Conservation (phyloP, 352 stramenopile species). For the Globisporangium perplexum region DNA sequence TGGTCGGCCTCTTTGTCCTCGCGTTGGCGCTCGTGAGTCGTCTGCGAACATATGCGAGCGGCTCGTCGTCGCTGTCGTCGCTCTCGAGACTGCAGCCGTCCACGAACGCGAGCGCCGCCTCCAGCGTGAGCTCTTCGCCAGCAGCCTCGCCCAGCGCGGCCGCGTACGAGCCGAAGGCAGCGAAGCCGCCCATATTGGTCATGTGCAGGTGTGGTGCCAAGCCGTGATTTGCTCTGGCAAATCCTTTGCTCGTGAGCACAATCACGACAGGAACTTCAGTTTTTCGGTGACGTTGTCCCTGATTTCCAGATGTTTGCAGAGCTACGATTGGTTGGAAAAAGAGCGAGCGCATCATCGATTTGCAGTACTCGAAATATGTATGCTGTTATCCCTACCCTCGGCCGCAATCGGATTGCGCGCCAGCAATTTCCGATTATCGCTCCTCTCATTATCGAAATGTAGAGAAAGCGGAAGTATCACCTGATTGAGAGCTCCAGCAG, state of each 20-base stretch:
- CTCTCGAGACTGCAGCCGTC: constrained; percentile 4
- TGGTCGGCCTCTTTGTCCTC: neutral
- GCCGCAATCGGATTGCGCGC: neutral
- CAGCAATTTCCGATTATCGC: neutral
- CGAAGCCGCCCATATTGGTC: too few species aligned
- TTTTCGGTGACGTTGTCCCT: neutral
- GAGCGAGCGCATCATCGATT: neutral
- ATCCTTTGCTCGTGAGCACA: too few species aligned
- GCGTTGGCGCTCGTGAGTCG: neutral
- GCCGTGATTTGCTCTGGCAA: too few species aligned
- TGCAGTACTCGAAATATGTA: neutral
- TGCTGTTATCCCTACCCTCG: neutral
- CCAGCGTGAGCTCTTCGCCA: constrained; percentile 3
- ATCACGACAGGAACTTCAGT: too few species aligned
- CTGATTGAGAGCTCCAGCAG: too few species aligned
- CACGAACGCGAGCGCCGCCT: constrained; percentile 11
- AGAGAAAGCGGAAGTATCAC: too few species aligned
- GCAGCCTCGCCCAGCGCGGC: neutral
- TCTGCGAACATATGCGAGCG: neutral
- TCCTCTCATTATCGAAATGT: neutral
- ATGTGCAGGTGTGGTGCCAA: too few species aligned
- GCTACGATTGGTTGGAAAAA: too few species aligned
- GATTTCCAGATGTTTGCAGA: neutral
- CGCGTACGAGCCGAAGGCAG: neutral
- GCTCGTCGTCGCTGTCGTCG: constrained; percentile 1